A percentile compares a stretch with the other conserved stretches of the same genome.
phyloP scores from a whole-genome alignment of 129 eudicot species.

The Solidago caesia region DNA sequence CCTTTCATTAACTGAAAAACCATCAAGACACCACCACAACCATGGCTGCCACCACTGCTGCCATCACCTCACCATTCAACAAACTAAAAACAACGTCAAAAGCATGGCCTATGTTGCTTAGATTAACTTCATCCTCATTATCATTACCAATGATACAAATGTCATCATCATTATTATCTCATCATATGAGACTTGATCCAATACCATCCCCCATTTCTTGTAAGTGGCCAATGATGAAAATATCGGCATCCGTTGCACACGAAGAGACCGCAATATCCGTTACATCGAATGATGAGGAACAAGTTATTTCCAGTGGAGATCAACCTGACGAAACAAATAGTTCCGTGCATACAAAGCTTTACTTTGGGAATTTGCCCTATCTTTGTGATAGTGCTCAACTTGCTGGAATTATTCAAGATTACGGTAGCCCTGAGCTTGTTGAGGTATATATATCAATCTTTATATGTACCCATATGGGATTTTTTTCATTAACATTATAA shows the following conservation, averaged over 20 bases:
- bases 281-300: slow-evolving; percentile 36
- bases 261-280: slow-evolving; percentile 35
- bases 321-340: neutral
- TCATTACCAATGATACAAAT: slow-evolving; percentile 27
- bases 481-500: neutral
- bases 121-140: slow-evolving; percentile 24
- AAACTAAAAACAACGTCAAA: slow-evolving; percentile 35
- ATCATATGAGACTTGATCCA: slow-evolving; percentile 29
- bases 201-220: slow-evolving; percentile 8
- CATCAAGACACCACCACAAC: slow-evolving; percentile 19
- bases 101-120: slow-evolving; percentile 26
- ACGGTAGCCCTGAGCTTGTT: slow-evolving; percentile 81
- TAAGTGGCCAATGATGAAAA: slow-evolving; percentile 28
- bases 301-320: slow-evolving; percentile 14
- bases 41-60: slow-evolving; percentile 57
- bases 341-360: slow-evolving; percentile 59
- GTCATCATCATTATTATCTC: slow-evolving; percentile 24
- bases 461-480: neutral
- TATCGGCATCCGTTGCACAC: slow-evolving; percentile 43
- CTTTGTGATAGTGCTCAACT: slow-evolving; percentile 88
- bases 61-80: slow-evolving; percentile 56
- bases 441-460: slow-evolving; percentile 49
- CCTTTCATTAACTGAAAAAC: slow-evolving; percentile 16
- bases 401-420: slow-evolving; percentile 84
- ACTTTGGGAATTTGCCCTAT: slow-evolving; percentile 87